These are phyloP conservation scores for Biscutella laevigata DNA, from an alignment of 441 rosid genomes.

Conservation along the genomic window DNA sequence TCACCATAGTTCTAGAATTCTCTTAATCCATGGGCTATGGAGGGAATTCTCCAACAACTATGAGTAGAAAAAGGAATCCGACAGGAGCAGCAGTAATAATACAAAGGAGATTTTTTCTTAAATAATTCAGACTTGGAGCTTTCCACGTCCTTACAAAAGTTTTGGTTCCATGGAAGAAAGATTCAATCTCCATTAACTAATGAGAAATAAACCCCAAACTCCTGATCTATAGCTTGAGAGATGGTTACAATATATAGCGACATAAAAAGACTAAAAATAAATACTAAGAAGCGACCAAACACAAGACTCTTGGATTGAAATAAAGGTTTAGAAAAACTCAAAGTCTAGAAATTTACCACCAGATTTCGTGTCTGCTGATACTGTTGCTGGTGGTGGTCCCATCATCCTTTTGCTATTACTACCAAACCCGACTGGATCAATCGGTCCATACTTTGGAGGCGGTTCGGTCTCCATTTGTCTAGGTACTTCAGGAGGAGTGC, in stretches of 20 bases:
- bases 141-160: constrained; percentile 26
- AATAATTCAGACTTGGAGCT: constrained; percentile 11
- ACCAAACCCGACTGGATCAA: constrained; percentile 63
- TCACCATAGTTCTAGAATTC: too few species aligned
- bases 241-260: constrained; percentile 20
- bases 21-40: too few species aligned
- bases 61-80: neutral
- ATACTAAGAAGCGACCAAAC: constrained; percentile 16
- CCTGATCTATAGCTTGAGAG: neutral
- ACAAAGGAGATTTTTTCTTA: constrained; percentile 10
- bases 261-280: constrained; percentile 16
- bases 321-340: constrained; percentile 69
- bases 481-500: constrained; percentile 95
- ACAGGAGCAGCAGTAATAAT: constrained; percentile 6
- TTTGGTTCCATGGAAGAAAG: constrained; percentile 20
- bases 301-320: constrained; percentile 14
- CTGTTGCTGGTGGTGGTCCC: constrained; percentile 21
- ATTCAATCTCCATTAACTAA: constrained; percentile 20
- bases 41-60: too few species aligned
- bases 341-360: constrained; percentile 94
- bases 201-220: neutral
- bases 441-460: constrained; percentile 54
- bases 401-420: constrained; percentile 60
- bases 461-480: constrained; percentile 65
- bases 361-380: constrained; percentile 45